Evolutionary conservation across 108 stramenopile genomes (phyloP), one percentile per base, ranked within the genome.

Genomic region (Skeletonema potamos): DNA sequence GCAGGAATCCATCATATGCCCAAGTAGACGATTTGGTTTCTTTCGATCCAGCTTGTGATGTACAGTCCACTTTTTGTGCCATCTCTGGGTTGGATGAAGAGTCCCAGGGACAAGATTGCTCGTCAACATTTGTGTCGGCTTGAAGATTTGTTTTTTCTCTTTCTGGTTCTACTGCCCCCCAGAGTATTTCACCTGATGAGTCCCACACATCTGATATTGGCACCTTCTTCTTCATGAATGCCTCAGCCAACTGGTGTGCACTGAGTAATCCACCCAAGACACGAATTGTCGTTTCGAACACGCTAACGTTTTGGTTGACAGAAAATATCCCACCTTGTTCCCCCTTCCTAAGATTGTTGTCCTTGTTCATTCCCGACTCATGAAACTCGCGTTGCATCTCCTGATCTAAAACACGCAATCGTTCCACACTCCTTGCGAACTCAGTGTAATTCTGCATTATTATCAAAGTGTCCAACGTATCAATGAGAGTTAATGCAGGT

Each of bases 271-370:
- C 97, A 15, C 97, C 97, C 8, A 98, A 77, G 1, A 96, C 86
- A 2, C 97, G 88, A 66, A 98, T 98, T 26, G 88, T 96, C 41
- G 95, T 97, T 73, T 98, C 97, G 62, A 98, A 98, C 4, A 98
- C 76, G 44, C 88, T 91, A 1, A 98, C 95, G 68, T 94, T 93
- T 56, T 87, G 84, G 66, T 96, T 77, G 1, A 90, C 63, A 27
- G 77, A 68, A 76, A 95, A 96, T 24, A 91, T 22, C 6, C 89
- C 88, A 28, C 83, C 86, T 33, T 58, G 54, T 43, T 81, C 64
- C 27, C 62, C 51, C 3, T 79, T 44, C 58, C 73, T 48, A 11
- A 68, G 27, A n/a, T 70, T 58, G 0, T 70, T 58, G 0, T 24
- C 48, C 55, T 27, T 15, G 26, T 56, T 55, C 48, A 29, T 8